phyloP scores from a whole-genome alignment of 2,329 filamentous ascomycete species.

The Ceratocystis albifundus region DNA sequence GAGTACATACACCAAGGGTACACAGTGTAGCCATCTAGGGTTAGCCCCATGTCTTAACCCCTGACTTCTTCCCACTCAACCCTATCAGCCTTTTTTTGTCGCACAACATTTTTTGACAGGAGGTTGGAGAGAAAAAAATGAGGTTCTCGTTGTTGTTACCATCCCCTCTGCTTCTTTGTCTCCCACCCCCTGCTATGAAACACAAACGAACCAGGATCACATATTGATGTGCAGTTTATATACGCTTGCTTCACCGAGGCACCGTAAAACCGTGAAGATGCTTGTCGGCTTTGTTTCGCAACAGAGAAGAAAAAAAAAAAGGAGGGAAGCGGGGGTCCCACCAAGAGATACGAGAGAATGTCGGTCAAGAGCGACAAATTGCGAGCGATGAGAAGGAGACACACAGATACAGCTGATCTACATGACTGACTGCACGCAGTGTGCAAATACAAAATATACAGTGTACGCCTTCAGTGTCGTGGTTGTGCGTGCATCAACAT shows the following conservation, averaged over 20 bases:
- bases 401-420: not conserved
- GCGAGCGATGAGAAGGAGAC: not conserved
- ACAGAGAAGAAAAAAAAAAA: not conserved
- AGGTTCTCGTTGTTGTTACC: not conserved
- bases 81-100: not conserved
- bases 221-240: not conserved
- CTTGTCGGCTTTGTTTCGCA: not conserved
- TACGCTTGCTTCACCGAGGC: not conserved
- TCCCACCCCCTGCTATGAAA: not conserved
- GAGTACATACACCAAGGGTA: too few species aligned
- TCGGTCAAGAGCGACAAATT: not conserved
- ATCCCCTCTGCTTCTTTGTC: not conserved
- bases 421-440: not conserved
- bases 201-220: not conserved
- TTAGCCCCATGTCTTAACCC: not conserved
- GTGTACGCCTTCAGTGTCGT: not conserved
- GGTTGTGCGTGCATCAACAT: not conserved
- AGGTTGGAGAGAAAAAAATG: not conserved
- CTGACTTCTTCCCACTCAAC: not conserved
- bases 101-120: constrained; percentile 7
- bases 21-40: not conserved
- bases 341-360: not conserved
- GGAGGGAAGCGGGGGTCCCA: not conserved
- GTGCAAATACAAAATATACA: not conserved
- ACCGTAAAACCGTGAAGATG: not conserved